A percentile compares a stretch with the other conserved stretches of the same genome.
Evolutionary conservation across 495 filamentous ascomycete species (phyloP).

Genomic region (Chlorociboria aeruginascens): DNA sequence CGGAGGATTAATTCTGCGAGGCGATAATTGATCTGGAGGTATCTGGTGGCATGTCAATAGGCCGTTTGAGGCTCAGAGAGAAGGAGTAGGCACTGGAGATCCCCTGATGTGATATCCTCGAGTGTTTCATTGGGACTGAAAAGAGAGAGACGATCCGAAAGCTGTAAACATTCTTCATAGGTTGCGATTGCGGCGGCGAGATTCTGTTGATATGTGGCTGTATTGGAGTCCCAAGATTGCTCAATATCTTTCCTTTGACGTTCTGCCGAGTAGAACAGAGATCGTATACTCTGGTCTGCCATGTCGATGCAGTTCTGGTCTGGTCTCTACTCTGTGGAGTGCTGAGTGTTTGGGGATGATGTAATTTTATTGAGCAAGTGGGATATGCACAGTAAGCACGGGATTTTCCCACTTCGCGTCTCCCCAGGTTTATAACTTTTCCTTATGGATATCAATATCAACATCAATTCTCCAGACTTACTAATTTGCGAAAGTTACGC

Average conservation of each 20-base stretch:
- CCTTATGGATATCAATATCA: too few relatives aligned
- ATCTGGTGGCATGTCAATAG: conserved; percentile 33
- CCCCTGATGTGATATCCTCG: conserved; percentile 77
- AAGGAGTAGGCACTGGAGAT: conserved; percentile 52
- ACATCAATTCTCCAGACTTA: not conserved
- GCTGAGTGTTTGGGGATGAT: not conserved
- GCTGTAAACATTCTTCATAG: conserved; percentile 60
- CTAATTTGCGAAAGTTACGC: not conserved
- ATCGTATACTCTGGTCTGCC: conserved; percentile 43
- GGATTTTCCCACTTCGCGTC: not conserved
- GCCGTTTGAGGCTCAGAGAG: conserved; percentile 27
- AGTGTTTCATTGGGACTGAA: conserved; percentile 86
- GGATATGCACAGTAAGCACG: not conserved
- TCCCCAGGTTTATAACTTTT: not conserved
- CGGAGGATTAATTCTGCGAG: conserved; percentile 55
- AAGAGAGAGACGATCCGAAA: conserved; percentile 57
- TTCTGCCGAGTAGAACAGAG: conserved; percentile 46
- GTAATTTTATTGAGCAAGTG: not conserved
- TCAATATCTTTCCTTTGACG: conserved; percentile 36
- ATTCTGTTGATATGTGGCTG: conserved; percentile 49
- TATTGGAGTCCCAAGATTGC: conserved; percentile 24
- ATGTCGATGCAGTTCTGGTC: conserved; percentile 5
- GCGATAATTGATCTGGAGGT: conserved; percentile 54
- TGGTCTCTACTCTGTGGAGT: too few relatives aligned
- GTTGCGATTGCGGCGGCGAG: conserved; percentile 51